Base-by-base conservation (phyloP, 345 rosid species). In the Rhodamnia rubescens region DNA sequence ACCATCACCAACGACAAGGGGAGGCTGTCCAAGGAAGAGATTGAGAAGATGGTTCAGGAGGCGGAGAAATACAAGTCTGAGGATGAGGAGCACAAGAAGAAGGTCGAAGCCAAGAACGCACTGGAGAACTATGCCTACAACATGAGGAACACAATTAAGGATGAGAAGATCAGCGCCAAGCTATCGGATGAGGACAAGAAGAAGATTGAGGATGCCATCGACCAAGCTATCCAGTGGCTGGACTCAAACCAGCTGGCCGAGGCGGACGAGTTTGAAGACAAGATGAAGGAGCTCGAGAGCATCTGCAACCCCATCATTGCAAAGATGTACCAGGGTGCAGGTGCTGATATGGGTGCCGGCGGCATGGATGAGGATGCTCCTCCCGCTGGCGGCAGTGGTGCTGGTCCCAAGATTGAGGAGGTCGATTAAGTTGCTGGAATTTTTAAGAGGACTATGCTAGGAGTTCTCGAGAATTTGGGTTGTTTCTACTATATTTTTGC, bases 231-330 rank as follows among this genome's bases (percentile, higher is more conserved):
- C 53, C 93, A 92, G 15, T 94, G 97, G 97, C 87, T 94, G 42
- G 97, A 94, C 53, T 88, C 86, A 26, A 94, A 94, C 84, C 96
- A 88, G 75, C 89, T 93, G 1, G 97, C 97, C 0, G 95, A 94
- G 85, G 85, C 94, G 5, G 95, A 94, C n/a, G 96, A 94, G 56
- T 93, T 94, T 11, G 97, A 94, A 49, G 95, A 94, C 84, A 93
- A 94, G 88, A 89, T 94, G 96, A 93, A 94, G 87, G 97, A 94
- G 92, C 89, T 94, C 0, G 96, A 94, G 91, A 87, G 93, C 88
- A 85, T 92, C 14, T 93, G 98, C 90, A 93, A 92, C 84, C 98
- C 98, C 3, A 93, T 94, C 88, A 94, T 94, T n/a, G 96, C 96
- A 0, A 94, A 92, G 92, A 92, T 91, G 94, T 92, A 93, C 53